Conservation (phyloP, 495 filamentous ascomycete genomes). For the Aspergillus incahuasiensis region DNA sequence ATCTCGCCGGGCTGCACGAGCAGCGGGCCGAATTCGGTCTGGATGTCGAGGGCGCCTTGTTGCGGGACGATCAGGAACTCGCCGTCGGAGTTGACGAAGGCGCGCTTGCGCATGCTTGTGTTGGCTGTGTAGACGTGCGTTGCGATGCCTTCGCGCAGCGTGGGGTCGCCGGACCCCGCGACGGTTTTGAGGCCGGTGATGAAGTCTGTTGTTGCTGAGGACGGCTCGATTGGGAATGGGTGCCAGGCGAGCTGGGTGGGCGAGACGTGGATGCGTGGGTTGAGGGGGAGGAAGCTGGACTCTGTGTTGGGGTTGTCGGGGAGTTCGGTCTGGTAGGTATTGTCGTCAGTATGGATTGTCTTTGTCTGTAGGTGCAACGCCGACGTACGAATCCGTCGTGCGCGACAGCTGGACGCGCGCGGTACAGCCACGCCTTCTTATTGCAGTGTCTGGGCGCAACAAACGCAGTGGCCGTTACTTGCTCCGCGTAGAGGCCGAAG, state of each 20-base stretch:
- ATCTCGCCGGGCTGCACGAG: conserved; percentile 47
- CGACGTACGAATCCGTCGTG: conserved; percentile 46
- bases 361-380: too few species aligned
- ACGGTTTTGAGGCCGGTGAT: conserved; percentile 45
- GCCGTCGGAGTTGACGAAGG: conserved; percentile 47
- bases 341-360: too few species aligned
- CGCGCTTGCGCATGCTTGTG: conserved; percentile 42
- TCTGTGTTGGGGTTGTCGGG: conserved; percentile 45
- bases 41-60: conserved; percentile 44
- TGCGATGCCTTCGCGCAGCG: conserved; percentile 44
- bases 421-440: conserved; percentile 48
- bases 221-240: conserved; percentile 43
- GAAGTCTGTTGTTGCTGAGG: conserved; percentile 38
- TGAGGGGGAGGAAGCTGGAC: conserved; percentile 44
- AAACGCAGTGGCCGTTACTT: conserved; percentile 45
- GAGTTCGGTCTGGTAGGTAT: conserved; percentile 41
- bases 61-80: conserved; percentile 47
- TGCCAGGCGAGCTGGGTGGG: conserved; percentile 48
- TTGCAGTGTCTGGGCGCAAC: conserved; percentile 44
- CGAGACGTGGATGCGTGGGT: conserved; percentile 58
- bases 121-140: conserved; percentile 45
- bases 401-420: conserved; percentile 45
- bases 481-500: conserved; percentile 45
- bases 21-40: conserved; percentile 46
- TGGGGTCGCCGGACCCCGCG: conserved; percentile 47